A percentile compares a stretch with the other conserved stretches of the same genome.
Evolutionary conservation across 164 flowering plant species (phyloP).

Genomic region (Akebia trifoliata): DNA sequence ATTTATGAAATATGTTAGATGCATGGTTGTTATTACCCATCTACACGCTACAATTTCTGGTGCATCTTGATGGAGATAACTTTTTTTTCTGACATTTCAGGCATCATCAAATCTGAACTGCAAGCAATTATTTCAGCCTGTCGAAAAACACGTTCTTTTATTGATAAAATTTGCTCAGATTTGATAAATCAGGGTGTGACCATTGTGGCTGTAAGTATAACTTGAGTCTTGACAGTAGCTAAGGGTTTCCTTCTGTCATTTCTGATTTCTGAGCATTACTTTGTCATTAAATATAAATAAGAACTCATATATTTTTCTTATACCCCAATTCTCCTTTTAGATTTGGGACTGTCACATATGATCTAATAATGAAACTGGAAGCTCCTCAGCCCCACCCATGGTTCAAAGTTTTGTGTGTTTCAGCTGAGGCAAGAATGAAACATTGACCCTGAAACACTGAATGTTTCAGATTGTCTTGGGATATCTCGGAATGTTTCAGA

Average conservation of each 20-base stretch:
- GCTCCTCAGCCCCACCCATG: too few species aligned
- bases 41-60: neutral
- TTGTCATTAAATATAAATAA: neutral
- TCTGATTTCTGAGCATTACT: neutral
- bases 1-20: neutral
- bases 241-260: neutral
- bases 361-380: too few species aligned
- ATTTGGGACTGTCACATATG: too few species aligned
- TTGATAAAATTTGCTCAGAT: conserved; percentile 46
- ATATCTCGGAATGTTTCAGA: too few species aligned
- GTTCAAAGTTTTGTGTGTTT: too few species aligned
- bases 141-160: conserved; percentile 54
- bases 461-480: too few species aligned
- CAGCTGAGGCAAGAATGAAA: too few species aligned
- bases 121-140: conserved; percentile 66
- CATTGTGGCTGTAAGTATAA: conserved; percentile 52
- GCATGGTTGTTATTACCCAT: neutral
- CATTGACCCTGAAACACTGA: too few species aligned
- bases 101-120: conserved; percentile 57
- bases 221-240: too few species aligned
- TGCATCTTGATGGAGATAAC: conserved; percentile 9
- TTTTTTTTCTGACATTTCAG: conserved; percentile 30
- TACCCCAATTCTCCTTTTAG: too few species aligned
- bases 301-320: too few species aligned
- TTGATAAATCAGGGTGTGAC: conserved; percentile 52